These are phyloP conservation scores for Cercophora scortea DNA, from an alignment of 495 filamentous ascomycete genomes.

Conservation along the genomic window DNA sequence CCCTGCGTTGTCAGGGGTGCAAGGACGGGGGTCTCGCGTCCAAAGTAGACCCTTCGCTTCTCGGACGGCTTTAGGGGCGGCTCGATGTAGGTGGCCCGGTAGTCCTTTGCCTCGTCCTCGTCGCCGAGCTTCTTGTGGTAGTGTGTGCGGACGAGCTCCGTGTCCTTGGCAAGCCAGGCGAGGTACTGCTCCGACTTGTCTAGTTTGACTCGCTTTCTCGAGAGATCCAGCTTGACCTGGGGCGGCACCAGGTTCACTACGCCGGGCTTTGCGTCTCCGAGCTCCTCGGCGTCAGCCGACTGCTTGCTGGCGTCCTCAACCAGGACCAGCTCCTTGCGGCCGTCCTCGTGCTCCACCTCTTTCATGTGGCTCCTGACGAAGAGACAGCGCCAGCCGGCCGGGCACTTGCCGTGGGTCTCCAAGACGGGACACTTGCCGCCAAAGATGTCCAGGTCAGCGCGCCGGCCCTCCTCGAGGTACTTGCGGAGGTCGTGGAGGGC, in stretches of 20 bases:
- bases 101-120: slow-evolving; percentile 50
- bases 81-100: slow-evolving; percentile 70
- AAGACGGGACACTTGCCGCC: slow-evolving; percentile 72
- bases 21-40: slow-evolving; percentile 81
- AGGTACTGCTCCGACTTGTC: slow-evolving; percentile 67
- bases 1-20: slow-evolving; percentile 88
- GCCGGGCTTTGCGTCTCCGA: slow-evolving; percentile 35
- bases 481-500: slow-evolving; percentile 73
- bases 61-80: slow-evolving; percentile 84
- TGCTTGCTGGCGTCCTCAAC: slow-evolving; percentile 26
- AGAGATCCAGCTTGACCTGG: slow-evolving; percentile 59
- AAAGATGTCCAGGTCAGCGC: slow-evolving; percentile 68
- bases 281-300: slow-evolving; percentile 7
- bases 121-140: slow-evolving; percentile 36
- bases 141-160: slow-evolving; percentile 45
- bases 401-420: slow-evolving; percentile 66
- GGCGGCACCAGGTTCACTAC: slow-evolving; percentile 65
- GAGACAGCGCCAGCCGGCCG: slow-evolving; percentile 85
- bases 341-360: slow-evolving; percentile 66
- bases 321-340: slow-evolving; percentile 72
- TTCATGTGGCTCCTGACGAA: slow-evolving; percentile 75
- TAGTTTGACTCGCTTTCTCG: slow-evolving; percentile 55
- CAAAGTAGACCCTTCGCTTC: slow-evolving; percentile 88
- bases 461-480: slow-evolving; percentile 77
- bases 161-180: slow-evolving; percentile 62